Percentiles rank a stretch among this genome's conserved stretches.
Evolutionary conservation across 2,329 filamentous ascomycete species (phyloP).

Genomic region (Paecilomyces sp.): DNA sequence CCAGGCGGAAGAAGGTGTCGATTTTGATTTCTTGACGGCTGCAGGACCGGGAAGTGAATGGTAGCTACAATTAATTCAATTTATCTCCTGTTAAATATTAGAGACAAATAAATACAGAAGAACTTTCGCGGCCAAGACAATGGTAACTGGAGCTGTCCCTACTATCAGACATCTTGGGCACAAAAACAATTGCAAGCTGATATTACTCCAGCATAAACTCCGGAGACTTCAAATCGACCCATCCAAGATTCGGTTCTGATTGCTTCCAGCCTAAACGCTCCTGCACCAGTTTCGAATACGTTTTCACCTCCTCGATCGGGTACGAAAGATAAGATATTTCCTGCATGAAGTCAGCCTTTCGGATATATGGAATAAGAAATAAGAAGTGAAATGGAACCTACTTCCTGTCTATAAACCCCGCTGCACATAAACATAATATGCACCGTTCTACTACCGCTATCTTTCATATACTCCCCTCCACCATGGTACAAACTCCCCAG

Average conservation of each 20-base stretch:
- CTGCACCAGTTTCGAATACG: constrained; percentile 28
- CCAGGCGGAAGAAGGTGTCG: constrained; percentile 34
- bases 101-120: neutral
- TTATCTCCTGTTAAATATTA: too few relatives aligned
- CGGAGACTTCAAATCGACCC: constrained; percentile 33
- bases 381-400: constrained; percentile 2
- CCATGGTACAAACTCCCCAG: constrained; percentile 33
- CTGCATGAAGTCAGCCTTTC: neutral
- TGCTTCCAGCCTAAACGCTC: constrained; percentile 35
- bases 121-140: neutral
- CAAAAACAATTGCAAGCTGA: too few relatives aligned
- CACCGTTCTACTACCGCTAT: constrained; percentile 24
- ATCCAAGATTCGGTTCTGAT: constrained; percentile 33
- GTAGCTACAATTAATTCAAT: neutral
- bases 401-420: constrained; percentile 30
- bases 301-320: constrained; percentile 31
- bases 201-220: constrained; percentile 10
- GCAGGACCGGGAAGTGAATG: constrained; percentile 7
- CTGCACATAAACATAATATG: constrained; percentile 36
- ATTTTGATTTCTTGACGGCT: constrained; percentile 33
- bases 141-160: too few relatives aligned
- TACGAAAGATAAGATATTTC: constrained; percentile 31
- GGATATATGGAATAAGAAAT: neutral
- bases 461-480: constrained; percentile 22
- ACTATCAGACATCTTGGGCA: neutral